Conservation (phyloP, 2,329 filamentous ascomycete species). For the Decorospora gaudefroyi region DNA sequence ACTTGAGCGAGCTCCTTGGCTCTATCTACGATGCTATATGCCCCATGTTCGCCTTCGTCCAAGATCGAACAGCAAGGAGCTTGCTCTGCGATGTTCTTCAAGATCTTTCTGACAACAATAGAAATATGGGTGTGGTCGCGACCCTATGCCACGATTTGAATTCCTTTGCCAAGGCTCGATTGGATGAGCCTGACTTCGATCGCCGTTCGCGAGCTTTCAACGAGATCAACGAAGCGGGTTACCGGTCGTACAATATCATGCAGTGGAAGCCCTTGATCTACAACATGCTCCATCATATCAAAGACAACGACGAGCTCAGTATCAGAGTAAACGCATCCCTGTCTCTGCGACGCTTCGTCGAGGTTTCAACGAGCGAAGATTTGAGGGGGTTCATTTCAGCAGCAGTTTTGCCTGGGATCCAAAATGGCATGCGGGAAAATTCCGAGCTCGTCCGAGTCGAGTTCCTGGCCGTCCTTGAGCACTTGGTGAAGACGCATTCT, state of each 20-base stretch:
- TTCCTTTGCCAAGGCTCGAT: conserved; percentile 69
- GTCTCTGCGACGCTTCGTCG: conserved; percentile 76
- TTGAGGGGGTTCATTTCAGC: conserved; percentile 65
- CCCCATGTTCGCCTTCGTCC: conserved; percentile 87
- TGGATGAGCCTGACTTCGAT: conserved; percentile 90
- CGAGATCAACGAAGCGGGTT: conserved; percentile 67
- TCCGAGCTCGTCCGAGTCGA: conserved; percentile 87
- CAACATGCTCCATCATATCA: conserved; percentile 87
- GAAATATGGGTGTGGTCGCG: conserved; percentile 65
- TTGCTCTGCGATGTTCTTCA: conserved; percentile 73
- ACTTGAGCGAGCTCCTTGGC: conserved; percentile 62
- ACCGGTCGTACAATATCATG: conserved; percentile 63
- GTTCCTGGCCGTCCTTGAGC: conserved; percentile 77
- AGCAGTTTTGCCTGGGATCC: conserved; percentile 75
- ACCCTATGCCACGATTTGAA: conserved; percentile 78
- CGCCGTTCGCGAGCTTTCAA: conserved; percentile 77
- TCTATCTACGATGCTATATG: conserved; percentile 75
- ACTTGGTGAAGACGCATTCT: conserved; percentile 72
- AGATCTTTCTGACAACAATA: conserved; percentile 69
- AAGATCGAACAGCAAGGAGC: conserved; percentile 75
- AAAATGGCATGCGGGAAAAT: conserved; percentile 72
- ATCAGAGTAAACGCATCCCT: conserved; percentile 84
- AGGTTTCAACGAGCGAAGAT: conserved; percentile 55
- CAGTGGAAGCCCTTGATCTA: conserved; percentile 89
- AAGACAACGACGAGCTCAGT: conserved; percentile 83